Percentiles rank a stretch among this genome's conserved stretches.
Conservation (phyloP, 164 flowering plant species). For the Berberis thunbergii region DNA sequence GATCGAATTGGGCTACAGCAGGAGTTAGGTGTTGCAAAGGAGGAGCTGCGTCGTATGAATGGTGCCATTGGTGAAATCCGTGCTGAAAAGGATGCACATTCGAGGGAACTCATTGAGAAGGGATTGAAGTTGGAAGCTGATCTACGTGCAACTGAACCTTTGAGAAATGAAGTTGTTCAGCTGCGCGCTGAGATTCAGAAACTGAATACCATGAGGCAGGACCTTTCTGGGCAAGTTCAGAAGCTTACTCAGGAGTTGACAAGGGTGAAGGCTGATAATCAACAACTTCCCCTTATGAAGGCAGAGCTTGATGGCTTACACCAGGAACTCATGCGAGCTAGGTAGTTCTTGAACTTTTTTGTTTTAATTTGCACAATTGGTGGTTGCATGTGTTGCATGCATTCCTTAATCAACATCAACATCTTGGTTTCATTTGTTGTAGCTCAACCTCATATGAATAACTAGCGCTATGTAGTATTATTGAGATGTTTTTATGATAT, state of each 20-base stretch:
- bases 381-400: no score
- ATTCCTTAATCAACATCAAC: no score
- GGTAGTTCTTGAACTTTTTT: conserved; percentile 31
- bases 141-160: conserved; percentile 69
- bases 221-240: conserved; percentile 54
- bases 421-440: no score
- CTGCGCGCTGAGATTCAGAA: conserved; percentile 69
- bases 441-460: no score
- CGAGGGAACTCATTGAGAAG: conserved; percentile 76
- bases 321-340: conserved; percentile 78
- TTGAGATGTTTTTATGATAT: no score
- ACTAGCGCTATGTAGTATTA: no score
- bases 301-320: conserved; percentile 71
- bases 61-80: conserved; percentile 50
- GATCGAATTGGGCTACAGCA: conserved; percentile 60
- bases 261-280: conserved; percentile 62
- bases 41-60: conserved; percentile 78
- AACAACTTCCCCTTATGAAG: conserved; percentile 58
- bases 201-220: conserved; percentile 49
- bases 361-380: no score
- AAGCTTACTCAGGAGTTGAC: conserved; percentile 48
- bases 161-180: conserved; percentile 56
- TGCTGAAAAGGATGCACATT: conserved; percentile 60
- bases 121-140: conserved; percentile 83
- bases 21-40: conserved; percentile 66